Evolutionary conservation across 345 rosid species (phyloP).

Genomic region (Rhizophora apiculata): DNA sequence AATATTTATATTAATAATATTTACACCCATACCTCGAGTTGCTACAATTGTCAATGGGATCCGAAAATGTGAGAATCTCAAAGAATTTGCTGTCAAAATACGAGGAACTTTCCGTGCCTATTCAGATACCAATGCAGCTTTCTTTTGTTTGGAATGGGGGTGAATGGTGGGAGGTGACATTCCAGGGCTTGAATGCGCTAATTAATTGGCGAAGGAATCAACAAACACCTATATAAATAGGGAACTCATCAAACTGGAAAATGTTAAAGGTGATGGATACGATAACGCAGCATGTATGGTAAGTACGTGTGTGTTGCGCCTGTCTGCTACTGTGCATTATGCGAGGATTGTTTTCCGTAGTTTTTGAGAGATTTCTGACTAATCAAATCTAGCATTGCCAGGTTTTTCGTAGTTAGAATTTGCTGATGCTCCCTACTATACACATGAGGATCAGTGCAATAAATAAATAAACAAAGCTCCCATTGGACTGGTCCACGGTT

Average conservation of each 20-base stretch:
- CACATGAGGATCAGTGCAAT: too few species aligned
- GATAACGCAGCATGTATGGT: conserved; percentile 46
- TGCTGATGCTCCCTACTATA: background rate
- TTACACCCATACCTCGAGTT: conserved; percentile 33
- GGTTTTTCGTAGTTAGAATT: background rate
- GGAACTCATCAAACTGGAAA: background rate
- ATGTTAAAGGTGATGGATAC: background rate
- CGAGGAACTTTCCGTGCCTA: background rate
- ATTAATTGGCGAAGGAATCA: conserved; percentile 3
- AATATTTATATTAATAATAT: too few species aligned
- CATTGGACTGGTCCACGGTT: too few species aligned
- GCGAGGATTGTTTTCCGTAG: conserved; percentile 30
- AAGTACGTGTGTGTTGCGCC: conserved; percentile 61
- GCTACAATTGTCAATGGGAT: conserved; percentile 37
- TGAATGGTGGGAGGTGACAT: background rate
- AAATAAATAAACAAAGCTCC: too few species aligned
- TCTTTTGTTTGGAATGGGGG: too few species aligned
- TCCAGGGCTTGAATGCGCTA: background rate
- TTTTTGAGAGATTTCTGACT: background rate
- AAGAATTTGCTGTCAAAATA: conserved; percentile 5
- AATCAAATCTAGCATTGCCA: background rate
- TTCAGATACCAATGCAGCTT: background rate
- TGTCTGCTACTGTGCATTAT: conserved; percentile 56
- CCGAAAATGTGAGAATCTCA: conserved; percentile 31
- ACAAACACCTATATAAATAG: background rate